These are phyloP conservation scores for Botrytis paeoniae DNA, from an alignment of 2,329 filamentous ascomycete species.

Conservation along the genomic window DNA sequence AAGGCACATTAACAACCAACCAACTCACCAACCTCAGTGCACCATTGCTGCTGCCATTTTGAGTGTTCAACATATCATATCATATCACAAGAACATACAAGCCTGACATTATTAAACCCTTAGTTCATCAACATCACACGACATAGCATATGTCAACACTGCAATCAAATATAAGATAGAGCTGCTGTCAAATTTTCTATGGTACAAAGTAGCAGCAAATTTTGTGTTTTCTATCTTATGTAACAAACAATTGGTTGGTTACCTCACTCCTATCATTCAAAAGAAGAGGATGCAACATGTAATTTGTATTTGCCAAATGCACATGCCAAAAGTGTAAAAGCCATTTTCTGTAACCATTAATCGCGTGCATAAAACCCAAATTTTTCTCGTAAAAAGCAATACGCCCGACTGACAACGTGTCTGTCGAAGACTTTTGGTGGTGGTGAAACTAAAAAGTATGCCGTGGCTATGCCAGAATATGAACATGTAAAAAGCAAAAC, in stretches of 20 bases:
- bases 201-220: slow-evolving; percentile 17
- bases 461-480: slow-evolving; percentile 33
- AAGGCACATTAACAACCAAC: background rate
- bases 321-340: slow-evolving; percentile 12
- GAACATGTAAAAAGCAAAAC: slow-evolving; percentile 32
- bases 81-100: background rate
- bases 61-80: background rate
- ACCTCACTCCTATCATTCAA: slow-evolving; percentile 9
- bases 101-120: background rate
- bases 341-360: slow-evolving; percentile 29
- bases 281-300: background rate
- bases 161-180: background rate
- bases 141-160: background rate
- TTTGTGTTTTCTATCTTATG: slow-evolving; percentile 15
- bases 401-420: slow-evolving; percentile 23
- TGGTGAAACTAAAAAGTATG: slow-evolving; percentile 20
- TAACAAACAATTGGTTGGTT: background rate
- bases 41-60: background rate
- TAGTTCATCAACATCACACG: background rate
- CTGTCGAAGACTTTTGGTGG: slow-evolving; percentile 28
- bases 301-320: background rate
- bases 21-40: background rate
- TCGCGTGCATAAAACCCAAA: slow-evolving; percentile 25
- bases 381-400: slow-evolving; percentile 25
- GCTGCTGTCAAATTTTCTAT: slow-evolving; percentile 20